phyloP scores from a whole-genome alignment of 495 filamentous ascomycete genomes.

The Jackrogersella minutella region DNA sequence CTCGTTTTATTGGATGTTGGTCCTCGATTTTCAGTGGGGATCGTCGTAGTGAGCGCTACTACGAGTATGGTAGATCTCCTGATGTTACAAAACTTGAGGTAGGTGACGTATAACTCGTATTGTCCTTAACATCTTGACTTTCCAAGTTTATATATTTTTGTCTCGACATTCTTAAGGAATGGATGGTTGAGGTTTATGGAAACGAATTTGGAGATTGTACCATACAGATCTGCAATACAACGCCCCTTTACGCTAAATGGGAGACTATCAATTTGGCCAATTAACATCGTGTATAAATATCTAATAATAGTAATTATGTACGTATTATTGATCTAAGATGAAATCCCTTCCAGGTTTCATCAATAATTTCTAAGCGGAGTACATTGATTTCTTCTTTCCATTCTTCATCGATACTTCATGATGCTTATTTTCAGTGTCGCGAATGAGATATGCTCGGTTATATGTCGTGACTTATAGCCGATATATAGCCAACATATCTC shows the following conservation, averaged over 20 bases:
- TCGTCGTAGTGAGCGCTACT: slow-evolving; percentile 3
- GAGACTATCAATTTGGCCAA: not conserved
- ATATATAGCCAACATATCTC: too few relatives aligned
- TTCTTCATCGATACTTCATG: too few relatives aligned
- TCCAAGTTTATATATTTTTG: too few relatives aligned
- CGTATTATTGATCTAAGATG: too few relatives aligned
- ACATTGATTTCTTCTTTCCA: not conserved
- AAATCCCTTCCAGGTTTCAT: not conserved
- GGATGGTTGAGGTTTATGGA: too few relatives aligned
- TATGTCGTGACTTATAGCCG: too few relatives aligned
- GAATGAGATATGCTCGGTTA: not conserved
- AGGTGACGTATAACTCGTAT: slow-evolving; percentile 8
- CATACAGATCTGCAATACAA: too few relatives aligned
- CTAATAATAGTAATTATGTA: not conserved
- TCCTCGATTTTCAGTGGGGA: slow-evolving; percentile 17
- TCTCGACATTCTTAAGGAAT: too few relatives aligned
- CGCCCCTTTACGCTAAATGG: not conserved
- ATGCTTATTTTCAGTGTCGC: not conserved
- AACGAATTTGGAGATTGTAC: too few relatives aligned
- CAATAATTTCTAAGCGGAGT: not conserved
- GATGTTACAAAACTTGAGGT: not conserved
- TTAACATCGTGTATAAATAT: not conserved
- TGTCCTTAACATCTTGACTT: not conserved
- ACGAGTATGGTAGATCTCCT: slow-evolving; percentile 3
- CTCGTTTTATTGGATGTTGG: slow-evolving; percentile 25